These are phyloP conservation scores for Penstemon newberryi DNA, from an alignment of 257 asterid species.

Conservation along the genomic window DNA sequence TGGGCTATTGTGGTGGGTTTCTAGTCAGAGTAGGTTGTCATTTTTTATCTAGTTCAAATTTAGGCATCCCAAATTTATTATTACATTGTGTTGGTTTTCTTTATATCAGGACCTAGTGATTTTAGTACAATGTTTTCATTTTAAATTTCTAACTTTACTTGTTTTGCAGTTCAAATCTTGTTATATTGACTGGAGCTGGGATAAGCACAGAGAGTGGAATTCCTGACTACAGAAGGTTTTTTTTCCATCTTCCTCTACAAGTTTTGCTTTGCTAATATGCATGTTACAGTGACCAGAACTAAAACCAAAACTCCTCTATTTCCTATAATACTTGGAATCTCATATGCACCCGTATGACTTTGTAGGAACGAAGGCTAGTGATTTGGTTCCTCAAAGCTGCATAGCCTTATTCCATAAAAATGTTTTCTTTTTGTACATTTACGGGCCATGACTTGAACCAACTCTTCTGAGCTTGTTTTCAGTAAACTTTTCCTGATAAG, in stretches of 20 bases:
- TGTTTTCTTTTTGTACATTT: slow-evolving; percentile 10
- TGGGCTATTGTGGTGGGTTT: background rate
- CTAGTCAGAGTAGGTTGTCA: background rate
- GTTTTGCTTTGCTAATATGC: slow-evolving; percentile 9
- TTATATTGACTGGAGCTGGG: slow-evolving; percentile 92
- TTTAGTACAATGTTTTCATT: background rate
- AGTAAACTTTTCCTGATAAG: background rate
- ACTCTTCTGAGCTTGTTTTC: background rate
- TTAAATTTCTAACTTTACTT: background rate
- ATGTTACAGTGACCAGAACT: background rate
- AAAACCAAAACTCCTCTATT: slow-evolving; percentile 11
- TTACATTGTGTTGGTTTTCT: slow-evolving; percentile 6
- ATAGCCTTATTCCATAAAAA: background rate
- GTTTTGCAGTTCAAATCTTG: slow-evolving; percentile 70
- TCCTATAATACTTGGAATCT: slow-evolving; percentile 15
- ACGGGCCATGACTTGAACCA: background rate
- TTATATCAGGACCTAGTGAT: slow-evolving; percentile 8
- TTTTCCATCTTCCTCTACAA: slow-evolving; percentile 13
- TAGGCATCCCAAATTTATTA: slow-evolving; percentile 4
- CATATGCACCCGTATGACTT: background rate
- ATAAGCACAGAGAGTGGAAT: slow-evolving; percentile 98
- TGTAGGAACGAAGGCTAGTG: background rate
- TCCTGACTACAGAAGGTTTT: slow-evolving; percentile 94
- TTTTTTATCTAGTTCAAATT: slow-evolving; percentile 1
- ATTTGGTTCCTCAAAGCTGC: background rate